Base-by-base conservation (phyloP, 768 basidiomycete species). In the Mycena rosella region DNA sequence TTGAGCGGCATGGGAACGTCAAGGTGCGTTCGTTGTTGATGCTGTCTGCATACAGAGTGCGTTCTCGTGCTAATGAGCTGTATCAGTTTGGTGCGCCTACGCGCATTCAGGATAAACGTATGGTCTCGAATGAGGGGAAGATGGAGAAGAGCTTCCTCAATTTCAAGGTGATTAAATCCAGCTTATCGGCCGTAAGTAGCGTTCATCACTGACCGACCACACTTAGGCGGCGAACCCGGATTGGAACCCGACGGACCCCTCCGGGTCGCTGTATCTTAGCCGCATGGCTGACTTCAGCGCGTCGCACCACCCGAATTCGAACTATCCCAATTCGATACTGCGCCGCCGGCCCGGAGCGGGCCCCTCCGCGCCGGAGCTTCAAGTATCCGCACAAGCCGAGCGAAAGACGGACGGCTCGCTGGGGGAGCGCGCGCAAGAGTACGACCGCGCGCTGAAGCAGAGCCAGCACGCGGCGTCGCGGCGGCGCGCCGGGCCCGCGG, bases 131-230 rank as follows among this genome's bases (percentile, higher is more conserved):
- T 68, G 93, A 97, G 72, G 95, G 95, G 38, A 99, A 99, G 86
- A 98, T 99, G 96, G 98, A 99, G 84, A 98, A 99, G 83, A 95
- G 93, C 78, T 94, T 98, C 82, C 82, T 97, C 34, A 95, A 93
- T 75, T 98, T 98, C 85, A 97, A 96, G 82, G 91, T 89, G 47
- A 48, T 75, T 40, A n/a, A n/a, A n/a, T n/a, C n/a, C n/a, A n/a
- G n/a, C n/a, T n/a, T 13, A 1, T 15, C 29, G 54, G 15, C 20
- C 15, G 5, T 2, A 29, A 27, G 38, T 44, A 32, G 20, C 55
- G 1, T n/a, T 32, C 20, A 34, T 18, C 55, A 26, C 45, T 32
- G 38, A 72, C 44, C 36, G n/a, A n/a, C n/a, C 34, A 17, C 61
- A 47, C 42, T 5, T 70, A 92, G 90, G 95, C 95, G 47, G 92